Base-by-base conservation (phyloP, 495 filamentous ascomycete genomes). In the Elasticomyces elasticus region DNA sequence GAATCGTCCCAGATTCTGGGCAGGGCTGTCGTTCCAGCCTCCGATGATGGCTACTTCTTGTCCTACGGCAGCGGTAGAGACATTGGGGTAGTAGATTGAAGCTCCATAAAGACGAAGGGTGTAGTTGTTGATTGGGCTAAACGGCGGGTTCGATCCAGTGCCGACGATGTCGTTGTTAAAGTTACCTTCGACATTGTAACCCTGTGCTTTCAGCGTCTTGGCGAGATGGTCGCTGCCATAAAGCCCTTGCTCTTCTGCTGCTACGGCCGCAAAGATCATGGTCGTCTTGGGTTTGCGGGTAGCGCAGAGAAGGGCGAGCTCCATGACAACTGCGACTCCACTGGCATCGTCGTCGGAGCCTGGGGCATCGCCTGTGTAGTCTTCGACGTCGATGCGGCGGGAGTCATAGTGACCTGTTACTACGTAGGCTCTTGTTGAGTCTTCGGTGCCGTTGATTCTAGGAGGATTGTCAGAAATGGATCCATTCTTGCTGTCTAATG, bases 81-180 rank as follows among this genome's bases (percentile, higher is more conserved):
- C 68, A 33, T 55, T 58, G 11, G 69, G 68, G 44, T 57, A 58
- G 9, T 66, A 70, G 11, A 68, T 67, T 9, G 72, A 69, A 51
- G 74, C 70, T 27, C 68, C 72, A 61, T 76, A 79, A 19, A 76
- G 62, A 9, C 76, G 74, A 60, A 79, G 68, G 12, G 72, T 74
- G 61, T 70, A 65, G 20, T 61, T 49, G 44, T 61, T 61, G 52
- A 56, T 47, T 19, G 74, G 69, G 33, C 72, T 63, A 25, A 59
- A 52, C 51, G 61, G 66, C 15, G 70, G 72, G 27, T 72, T 69
- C 51, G 69, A 61, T n/a, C 64, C 64, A 17, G 72, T 69, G 46
- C 76, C 76, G 13, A 77, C 69, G 56, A 76, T 77, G 66, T 79
- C 76, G 64, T 73, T 73, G 44, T 69, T 78, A 47, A 74, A 71